These are phyloP conservation scores for Croton laevigatus DNA, from an alignment of 441 rosid species.

Conservation along the genomic window DNA sequence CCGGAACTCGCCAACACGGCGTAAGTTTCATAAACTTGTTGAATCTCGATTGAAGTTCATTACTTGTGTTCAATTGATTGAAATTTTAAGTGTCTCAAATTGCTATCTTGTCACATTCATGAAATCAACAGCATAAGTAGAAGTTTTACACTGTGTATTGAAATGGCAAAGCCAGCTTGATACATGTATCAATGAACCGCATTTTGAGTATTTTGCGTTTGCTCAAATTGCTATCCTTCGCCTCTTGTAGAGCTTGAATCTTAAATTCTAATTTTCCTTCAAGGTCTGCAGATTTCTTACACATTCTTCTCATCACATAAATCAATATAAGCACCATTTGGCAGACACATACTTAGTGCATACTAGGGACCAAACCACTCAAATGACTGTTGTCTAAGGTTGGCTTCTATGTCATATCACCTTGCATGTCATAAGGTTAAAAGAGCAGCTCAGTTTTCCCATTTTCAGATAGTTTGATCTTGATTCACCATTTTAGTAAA, in stretches of 20 bases:
- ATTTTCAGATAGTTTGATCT: background rate
- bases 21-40: slow-evolving; percentile 32
- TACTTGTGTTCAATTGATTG: background rate
- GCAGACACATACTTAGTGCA: background rate
- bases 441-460: background rate
- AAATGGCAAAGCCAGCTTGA: background rate
- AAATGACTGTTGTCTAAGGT: background rate
- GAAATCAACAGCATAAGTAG: background rate
- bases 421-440: too few relatives aligned
- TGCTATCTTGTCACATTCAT: background rate
- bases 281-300: slow-evolving; percentile 47
- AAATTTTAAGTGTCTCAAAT: background rate
- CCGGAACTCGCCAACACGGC: slow-evolving; percentile 82
- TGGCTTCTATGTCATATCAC: background rate
- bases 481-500: slow-evolving; percentile 1
- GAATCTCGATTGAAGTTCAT: background rate
- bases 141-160: background rate
- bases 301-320: background rate
- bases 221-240: too few relatives aligned
- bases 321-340: background rate
- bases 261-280: slow-evolving; percentile 94
- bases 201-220: too few relatives aligned
- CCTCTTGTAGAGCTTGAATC: slow-evolving; percentile 85
- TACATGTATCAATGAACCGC: background rate
- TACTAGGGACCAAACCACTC: background rate